Evolutionary conservation across 352 stramenopile genomes (phyloP), one percentile per base, ranked within the genome.

Genomic region (Globisporangium ultimum): DNA sequence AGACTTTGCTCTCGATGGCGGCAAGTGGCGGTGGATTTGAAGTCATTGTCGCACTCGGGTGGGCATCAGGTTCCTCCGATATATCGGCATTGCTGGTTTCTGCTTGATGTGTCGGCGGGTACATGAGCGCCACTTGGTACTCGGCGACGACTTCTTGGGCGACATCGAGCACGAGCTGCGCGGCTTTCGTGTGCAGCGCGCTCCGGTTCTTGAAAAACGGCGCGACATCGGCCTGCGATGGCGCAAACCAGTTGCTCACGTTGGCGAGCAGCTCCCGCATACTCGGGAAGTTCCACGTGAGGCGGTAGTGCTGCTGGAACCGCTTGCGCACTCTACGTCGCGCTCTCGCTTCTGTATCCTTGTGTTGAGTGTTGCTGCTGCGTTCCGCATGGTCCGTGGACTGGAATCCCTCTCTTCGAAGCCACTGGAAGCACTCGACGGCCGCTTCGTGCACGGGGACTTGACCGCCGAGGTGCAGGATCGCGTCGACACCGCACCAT

Each of bases 391-490:
- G 13, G 59, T 20, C 51, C 12, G 55, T 42, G 15, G 34, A 41
- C 10, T 63, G 63, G 11, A 58, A 53, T 8, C 81, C 46, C 34
- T 90, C 64, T n/a, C 67, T 58, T 36, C 61, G 49, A 28, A 76
- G 59, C 80, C 79, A 93, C 12, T 81, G 59, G 14, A 87, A 73
- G 34, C 80, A 91, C 20, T 91, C 75, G 2, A 82, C 52, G 3
- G 75, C 74, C 34, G 80, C 78, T 63, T 91, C 76, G 42, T 91
- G 84, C 40, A 93, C 74, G 2, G 79, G 78, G 0, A 90, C 81
- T 69, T 93, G 84, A 3, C 84, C 84, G 15, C 84, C 81, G 42
- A 91, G 49, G 52, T 93, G 81, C 2, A 91, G 51, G 15, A 91
- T 64, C n/a, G 78, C 72, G 48, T 93, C 81, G 14, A 93, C 67